Evolutionary conservation across 2,329 filamentous ascomycete genomes (phyloP).

Genomic region (Biscogniauxia mediterranea): DNA sequence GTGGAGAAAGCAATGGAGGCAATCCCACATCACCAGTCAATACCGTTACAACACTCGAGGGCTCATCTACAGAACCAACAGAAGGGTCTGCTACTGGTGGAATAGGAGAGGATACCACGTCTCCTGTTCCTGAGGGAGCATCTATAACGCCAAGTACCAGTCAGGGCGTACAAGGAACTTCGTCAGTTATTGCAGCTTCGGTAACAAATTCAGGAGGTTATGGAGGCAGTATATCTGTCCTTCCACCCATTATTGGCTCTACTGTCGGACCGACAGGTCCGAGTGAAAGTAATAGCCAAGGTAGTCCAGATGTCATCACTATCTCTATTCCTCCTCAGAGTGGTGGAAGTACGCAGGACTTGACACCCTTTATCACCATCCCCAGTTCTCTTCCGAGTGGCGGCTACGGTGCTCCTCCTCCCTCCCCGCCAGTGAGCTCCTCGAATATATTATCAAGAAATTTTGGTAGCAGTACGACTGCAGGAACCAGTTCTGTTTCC

Average conservation of each 20-base stretch:
- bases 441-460: slow-evolving; percentile 18
- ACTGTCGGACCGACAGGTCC: neutral
- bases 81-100: no score
- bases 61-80: no score
- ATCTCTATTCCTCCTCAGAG: neutral
- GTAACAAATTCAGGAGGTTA: slow-evolving; percentile 13
- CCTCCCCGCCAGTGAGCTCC: slow-evolving; percentile 14
- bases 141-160: slow-evolving; percentile 17
- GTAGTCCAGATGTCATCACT: slow-evolving; percentile 1
- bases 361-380: slow-evolving; percentile 1
- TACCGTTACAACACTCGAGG: no score
- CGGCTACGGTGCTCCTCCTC: slow-evolving; percentile 23
- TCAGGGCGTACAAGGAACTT: slow-evolving; percentile 1
- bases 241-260: slow-evolving; percentile 7
- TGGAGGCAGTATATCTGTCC: slow-evolving; percentile 11
- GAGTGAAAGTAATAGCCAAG: slow-evolving; percentile 8
- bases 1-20: no score
- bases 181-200: slow-evolving; percentile 1
- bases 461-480: slow-evolving; percentile 4
- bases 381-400: slow-evolving; percentile 18
- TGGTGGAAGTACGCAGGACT: neutral
- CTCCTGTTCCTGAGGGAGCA: slow-evolving; percentile 4
- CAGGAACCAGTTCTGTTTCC: neutral
- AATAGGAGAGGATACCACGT: no score
- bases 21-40: no score